Evolutionary conservation across 2,329 filamentous ascomycete species (phyloP), one percentile per base, ranked within the genome.

Genomic region (Neocucurbitaria cava): DNA sequence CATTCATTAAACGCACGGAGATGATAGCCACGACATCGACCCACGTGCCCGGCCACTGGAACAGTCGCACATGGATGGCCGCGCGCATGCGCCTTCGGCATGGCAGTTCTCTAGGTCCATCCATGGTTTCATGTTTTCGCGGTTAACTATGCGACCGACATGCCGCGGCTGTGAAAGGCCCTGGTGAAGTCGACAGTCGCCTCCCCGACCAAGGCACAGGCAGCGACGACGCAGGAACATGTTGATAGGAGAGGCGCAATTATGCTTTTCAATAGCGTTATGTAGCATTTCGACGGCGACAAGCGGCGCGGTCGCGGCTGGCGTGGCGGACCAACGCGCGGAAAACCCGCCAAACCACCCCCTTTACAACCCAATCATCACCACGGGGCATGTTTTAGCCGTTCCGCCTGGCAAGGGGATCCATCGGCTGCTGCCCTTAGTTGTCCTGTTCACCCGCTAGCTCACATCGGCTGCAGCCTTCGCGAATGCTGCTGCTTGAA

Each of bases 41-140:
- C 48, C 48, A 46, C 54, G 35, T 44, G 44, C 53, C 53, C 35
- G 53, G 53, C 13, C 48, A 20, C 44, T 46, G 53, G 53, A 46
- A 36, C 21, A 26, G 20, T 28, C n/a, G 23, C 40, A 41, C 31
- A 33, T 33, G 28, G 24, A 39, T 46, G 17, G 46, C 46, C 46
- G 47, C 40, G 11, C 18, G 38, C 9, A 36, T 42, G 20, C 30
- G 17, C 36, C 35, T 20, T 41, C 13, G 6, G n/a, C 38, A 43
- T 31, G 24, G 15, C 15, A 23, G 30, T 13, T 43, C 21, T 43
- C 15, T 9, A 42, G 38, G 15, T 13, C 30, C 3, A 18, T 13
- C 35, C 20, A 47, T 24, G 28, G 35, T 23, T 40, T 38, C 21
- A 21, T 18, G 13, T 7, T 46, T n/a, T 26, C 17, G 18, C 41